These are phyloP conservation scores for Exophiala phaeomuriformis DNA, from an alignment of 2,329 filamentous ascomycete genomes.

Conservation along the genomic window DNA sequence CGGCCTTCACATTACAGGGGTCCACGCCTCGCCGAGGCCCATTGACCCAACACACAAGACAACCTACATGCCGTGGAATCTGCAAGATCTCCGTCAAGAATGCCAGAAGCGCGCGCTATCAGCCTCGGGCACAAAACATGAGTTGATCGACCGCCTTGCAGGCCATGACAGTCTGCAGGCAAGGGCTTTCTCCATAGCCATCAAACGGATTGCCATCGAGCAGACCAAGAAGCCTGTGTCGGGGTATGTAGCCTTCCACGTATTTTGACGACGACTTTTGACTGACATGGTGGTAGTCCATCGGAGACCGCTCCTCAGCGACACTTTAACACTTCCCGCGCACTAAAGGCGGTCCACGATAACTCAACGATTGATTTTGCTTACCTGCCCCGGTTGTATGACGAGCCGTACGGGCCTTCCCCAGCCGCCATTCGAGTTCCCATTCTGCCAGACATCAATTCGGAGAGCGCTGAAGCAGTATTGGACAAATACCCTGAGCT, in stretches of 20 bases:
- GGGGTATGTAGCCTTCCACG: constrained; percentile 30
- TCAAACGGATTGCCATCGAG: constrained; percentile 40
- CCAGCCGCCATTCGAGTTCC: constrained; percentile 42
- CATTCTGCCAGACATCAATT: constrained; percentile 40
- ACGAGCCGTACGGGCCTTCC: constrained; percentile 31
- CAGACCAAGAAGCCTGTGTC: constrained; percentile 33
- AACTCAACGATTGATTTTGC: constrained; percentile 57
- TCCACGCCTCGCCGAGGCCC: constrained; percentile 48
- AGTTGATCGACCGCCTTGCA: constrained; percentile 48
- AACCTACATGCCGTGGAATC: constrained; percentile 45
- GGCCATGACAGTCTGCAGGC: constrained; percentile 48
- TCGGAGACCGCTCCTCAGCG: constrained; percentile 34
- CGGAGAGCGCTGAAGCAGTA: constrained; percentile 29
- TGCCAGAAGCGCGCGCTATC: constrained; percentile 46
- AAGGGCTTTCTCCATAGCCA: constrained; percentile 50
- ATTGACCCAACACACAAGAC: constrained; percentile 46
- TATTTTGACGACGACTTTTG: background rate
- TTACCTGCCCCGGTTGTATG: constrained; percentile 49
- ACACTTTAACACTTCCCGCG: constrained; percentile 56
- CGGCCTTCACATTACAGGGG: constrained; percentile 54
- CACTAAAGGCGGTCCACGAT: constrained; percentile 51
- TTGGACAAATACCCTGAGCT: constrained; percentile 24
- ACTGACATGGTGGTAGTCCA: constrained; percentile 18
- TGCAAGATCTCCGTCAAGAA: constrained; percentile 46
- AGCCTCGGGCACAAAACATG: constrained; percentile 42